Evolutionary conservation across 805 yeast species (phyloP).

Genomic region (Lachancea quebecensis): DNA sequence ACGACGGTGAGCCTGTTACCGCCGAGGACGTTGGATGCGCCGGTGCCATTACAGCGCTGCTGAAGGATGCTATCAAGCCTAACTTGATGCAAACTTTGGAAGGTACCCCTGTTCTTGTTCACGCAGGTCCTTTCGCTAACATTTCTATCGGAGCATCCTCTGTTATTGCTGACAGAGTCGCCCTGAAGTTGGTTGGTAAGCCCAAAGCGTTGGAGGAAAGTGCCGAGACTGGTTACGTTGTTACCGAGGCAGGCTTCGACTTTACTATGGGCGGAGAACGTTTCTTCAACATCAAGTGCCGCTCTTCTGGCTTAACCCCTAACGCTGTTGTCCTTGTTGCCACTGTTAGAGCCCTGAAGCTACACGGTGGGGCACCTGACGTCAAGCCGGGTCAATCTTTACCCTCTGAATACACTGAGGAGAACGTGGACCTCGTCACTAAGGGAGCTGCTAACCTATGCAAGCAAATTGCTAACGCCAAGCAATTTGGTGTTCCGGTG

Average conservation of each 20-base stretch:
- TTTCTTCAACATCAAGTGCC: slow-evolving; percentile 90
- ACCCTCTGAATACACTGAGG: slow-evolving; percentile 73
- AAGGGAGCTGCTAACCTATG: slow-evolving; percentile 82
- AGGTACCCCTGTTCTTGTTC: slow-evolving; percentile 96
- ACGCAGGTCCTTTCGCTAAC: slow-evolving; percentile 97
- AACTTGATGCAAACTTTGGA: slow-evolving; percentile 95
- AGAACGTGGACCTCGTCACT: slow-evolving; percentile 70
- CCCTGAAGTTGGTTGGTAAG: slow-evolving; percentile 79
- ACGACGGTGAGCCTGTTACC: slow-evolving; percentile 73
- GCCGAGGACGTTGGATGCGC: slow-evolving; percentile 94
- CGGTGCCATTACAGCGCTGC: slow-evolving; percentile 89
- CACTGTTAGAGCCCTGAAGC: slow-evolving; percentile 91
- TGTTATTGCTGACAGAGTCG: slow-evolving; percentile 87
- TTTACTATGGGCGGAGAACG: slow-evolving; percentile 99
- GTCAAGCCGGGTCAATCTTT: slow-evolving; percentile 89
- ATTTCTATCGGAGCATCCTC: slow-evolving; percentile 96
- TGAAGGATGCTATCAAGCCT: slow-evolving; percentile 95
- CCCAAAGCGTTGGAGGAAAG: slow-evolving; percentile 32
- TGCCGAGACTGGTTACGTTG: slow-evolving; percentile 72
- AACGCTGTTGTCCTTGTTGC: slow-evolving; percentile 92
- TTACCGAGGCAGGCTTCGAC: slow-evolving; percentile 97
- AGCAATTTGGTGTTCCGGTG: slow-evolving; percentile 81
- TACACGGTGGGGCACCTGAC: slow-evolving; percentile 96
- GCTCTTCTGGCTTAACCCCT: slow-evolving; percentile 82
- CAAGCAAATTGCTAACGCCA: slow-evolving; percentile 84